phyloP scores from a whole-genome alignment of 73 alveolate species.

The Breviolum minutum region DNA sequence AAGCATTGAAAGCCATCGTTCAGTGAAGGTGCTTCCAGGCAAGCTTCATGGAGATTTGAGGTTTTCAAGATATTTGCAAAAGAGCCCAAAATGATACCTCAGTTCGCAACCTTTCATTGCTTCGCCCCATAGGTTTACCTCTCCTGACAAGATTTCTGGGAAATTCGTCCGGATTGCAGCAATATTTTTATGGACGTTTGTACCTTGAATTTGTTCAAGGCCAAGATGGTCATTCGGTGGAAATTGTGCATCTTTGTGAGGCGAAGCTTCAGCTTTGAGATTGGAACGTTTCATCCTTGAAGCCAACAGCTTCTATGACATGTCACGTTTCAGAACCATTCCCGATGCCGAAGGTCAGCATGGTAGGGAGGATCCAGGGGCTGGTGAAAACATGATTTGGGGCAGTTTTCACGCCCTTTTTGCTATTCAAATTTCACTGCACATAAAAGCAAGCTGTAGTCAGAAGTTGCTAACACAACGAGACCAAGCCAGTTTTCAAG shows the following conservation, averaged over 20 bases:
- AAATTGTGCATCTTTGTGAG: background rate
- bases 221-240: no score
- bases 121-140: no score
- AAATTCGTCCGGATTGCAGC: background rate
- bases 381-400: background rate
- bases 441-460: background rate
- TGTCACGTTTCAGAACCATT: background rate
- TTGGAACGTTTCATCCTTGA: background rate
- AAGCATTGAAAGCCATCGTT: background rate
- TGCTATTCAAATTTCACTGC: background rate
- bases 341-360: background rate
- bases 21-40: background rate
- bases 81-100: no score
- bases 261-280: background rate
- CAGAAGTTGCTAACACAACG: background rate
- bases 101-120: no score
- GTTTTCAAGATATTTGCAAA: no score
- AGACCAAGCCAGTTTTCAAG: no score
- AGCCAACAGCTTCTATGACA: background rate
- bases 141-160: background rate
- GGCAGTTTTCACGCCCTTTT: background rate
- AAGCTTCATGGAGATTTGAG: background rate
- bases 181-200: background rate
- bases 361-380: background rate
- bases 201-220: no score